phyloP scores from a whole-genome alignment of 306 rosid genomes.

The Trichosanthes cucumerina region DNA sequence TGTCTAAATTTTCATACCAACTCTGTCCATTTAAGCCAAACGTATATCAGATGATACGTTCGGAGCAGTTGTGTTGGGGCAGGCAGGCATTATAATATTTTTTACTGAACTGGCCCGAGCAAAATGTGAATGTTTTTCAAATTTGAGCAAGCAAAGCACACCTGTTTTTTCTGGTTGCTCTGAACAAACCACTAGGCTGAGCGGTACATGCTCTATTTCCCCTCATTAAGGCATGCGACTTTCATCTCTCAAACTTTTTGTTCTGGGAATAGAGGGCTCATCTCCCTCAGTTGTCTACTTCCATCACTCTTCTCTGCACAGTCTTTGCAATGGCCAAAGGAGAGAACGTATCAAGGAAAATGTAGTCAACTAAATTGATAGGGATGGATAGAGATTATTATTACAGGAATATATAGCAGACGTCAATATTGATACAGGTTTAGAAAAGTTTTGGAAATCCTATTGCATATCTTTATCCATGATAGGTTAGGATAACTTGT shows the following conservation, averaged over 20 bases:
- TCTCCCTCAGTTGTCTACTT: not conserved
- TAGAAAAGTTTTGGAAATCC: not conserved
- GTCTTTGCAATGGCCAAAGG: not conserved
- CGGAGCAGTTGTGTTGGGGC: too few species aligned
- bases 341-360: not conserved
- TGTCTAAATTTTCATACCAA: not conserved
- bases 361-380: not conserved
- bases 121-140: not conserved
- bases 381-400: not conserved
- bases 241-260: not conserved
- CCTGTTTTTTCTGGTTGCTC: not conserved
- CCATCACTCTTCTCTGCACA: not conserved
- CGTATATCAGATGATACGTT: not conserved
- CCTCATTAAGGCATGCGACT: not conserved
- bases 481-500: not conserved
- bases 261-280: not conserved
- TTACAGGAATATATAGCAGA: not conserved
- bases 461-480: not conserved
- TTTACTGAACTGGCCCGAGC: not conserved
- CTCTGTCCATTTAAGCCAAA: not conserved
- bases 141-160: not conserved
- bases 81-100: not conserved
- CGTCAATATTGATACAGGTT: not conserved
- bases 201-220: not conserved
- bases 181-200: not conserved